A percentile compares a stretch with the other conserved stretches of the same genome.
These are phyloP conservation scores for Coemansia sp. DNA, from an alignment of 192 early-diverging fungal genomes.

Conservation along the genomic window DNA sequence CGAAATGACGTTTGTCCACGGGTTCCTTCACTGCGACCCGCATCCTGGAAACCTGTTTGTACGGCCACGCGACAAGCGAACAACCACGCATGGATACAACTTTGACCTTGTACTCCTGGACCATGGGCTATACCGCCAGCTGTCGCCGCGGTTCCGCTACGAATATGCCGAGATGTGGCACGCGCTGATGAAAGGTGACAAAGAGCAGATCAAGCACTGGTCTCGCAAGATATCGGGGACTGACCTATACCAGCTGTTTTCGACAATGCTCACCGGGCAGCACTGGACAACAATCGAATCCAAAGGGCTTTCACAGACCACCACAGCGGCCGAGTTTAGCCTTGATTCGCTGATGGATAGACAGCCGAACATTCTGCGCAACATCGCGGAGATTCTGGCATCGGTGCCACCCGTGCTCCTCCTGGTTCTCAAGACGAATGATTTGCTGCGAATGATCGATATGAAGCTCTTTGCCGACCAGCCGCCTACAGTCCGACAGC, in stretches of 20 bases:
- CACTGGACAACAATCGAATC: slow-evolving; percentile 70
- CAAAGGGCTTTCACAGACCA: slow-evolving; percentile 39
- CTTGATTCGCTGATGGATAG: slow-evolving; percentile 57
- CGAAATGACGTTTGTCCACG: slow-evolving; percentile 88
- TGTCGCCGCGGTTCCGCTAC: slow-evolving; percentile 67
- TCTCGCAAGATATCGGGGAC: slow-evolving; percentile 67
- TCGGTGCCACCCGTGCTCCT: slow-evolving; percentile 84
- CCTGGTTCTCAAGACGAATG: slow-evolving; percentile 89
- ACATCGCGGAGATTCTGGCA: slow-evolving; percentile 78
- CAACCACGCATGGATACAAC: slow-evolving; percentile 61
- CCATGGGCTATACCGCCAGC: slow-evolving; percentile 86
- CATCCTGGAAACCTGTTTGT: slow-evolving; percentile 90
- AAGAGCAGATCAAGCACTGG: slow-evolving; percentile 66
- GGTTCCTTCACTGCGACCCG: slow-evolving; percentile 89
- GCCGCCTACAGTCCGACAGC: slow-evolving; percentile 37
- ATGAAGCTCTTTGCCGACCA: slow-evolving; percentile 55
- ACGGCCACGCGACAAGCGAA: slow-evolving; percentile 47
- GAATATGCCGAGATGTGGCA: slow-evolving; percentile 91
- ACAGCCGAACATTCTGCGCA: slow-evolving; percentile 62
- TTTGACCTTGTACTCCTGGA: slow-evolving; percentile 87
- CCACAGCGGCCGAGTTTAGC: slow-evolving; percentile 52
- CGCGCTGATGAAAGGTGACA: slow-evolving; percentile 75
- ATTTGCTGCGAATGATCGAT: slow-evolving; percentile 74
- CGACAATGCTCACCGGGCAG: slow-evolving; percentile 85
- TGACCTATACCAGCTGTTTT: slow-evolving; percentile 80